Conservation (phyloP, 1,284 basidiomycete species). For the Leccinum pachyderme region DNA sequence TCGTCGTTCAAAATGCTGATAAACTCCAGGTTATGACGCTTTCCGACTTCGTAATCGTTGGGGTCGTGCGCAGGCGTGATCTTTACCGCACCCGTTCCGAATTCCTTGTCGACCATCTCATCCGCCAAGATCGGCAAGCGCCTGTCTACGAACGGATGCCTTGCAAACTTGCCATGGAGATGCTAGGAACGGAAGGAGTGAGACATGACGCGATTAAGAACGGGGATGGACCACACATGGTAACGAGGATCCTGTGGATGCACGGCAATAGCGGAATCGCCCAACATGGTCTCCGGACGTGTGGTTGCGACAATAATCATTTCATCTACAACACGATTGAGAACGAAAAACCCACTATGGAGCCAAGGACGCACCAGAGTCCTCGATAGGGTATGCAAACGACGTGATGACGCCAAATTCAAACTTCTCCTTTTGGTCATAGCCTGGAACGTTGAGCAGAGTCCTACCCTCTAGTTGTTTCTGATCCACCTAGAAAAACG, state of each 20-base stretch:
- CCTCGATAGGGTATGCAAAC: conserved; percentile 91
- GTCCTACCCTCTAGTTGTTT: conserved; percentile 90
- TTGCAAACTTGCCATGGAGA: conserved; percentile 90
- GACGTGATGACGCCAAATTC: conserved; percentile 97
- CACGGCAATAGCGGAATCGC: conserved; percentile 96
- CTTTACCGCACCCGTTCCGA: conserved; percentile 99
- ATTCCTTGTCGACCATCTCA: conserved; percentile 90
- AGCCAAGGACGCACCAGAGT: conserved; percentile 54
- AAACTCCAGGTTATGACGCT: conserved; percentile 87
- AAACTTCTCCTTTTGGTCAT: conserved; percentile 91
- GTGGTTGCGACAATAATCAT: conserved; percentile 95
- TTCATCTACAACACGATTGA: conserved; percentile 59
- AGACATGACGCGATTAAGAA: neutral
- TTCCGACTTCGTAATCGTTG: conserved; percentile 95
- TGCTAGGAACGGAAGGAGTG: conserved; percentile 49
- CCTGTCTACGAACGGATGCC: conserved; percentile 90
- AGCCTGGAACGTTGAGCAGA: conserved; percentile 89
- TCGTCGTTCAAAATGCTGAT: conserved; percentile 98
- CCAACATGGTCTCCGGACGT: conserved; percentile 98
- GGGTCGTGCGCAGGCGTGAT: conserved; percentile 99
- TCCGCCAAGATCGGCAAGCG: conserved; percentile 91
- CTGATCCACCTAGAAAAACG: conserved; percentile 75
- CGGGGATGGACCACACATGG: conserved; percentile 41
- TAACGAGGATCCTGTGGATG: conserved; percentile 95
- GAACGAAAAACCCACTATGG: neutral